A percentile compares a stretch with the other conserved stretches of the same genome.
phyloP scores from a whole-genome alignment of 352 stramenopile species.

The Pythium oligandrum region DNA sequence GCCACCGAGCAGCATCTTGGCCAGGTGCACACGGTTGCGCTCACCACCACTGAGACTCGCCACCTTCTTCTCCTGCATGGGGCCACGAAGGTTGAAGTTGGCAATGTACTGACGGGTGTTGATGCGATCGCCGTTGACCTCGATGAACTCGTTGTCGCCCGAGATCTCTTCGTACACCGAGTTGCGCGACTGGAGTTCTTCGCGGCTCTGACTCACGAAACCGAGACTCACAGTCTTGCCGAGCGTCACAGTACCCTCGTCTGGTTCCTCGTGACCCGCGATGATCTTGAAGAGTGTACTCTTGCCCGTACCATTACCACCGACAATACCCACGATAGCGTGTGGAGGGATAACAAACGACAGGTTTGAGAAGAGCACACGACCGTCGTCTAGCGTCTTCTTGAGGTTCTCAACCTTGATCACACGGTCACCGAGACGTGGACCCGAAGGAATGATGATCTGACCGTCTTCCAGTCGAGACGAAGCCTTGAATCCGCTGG shows the following conservation, averaged over 20 bases:
- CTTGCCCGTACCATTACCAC: constrained; percentile 97
- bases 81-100: constrained; percentile 78
- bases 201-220: constrained; percentile 74
- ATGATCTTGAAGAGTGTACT: constrained; percentile 96
- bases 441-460: constrained; percentile 91
- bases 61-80: constrained; percentile 84
- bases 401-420: constrained; percentile 74
- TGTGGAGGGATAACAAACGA: constrained; percentile 94
- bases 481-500: constrained; percentile 38
- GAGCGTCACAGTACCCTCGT: constrained; percentile 70
- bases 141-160: constrained; percentile 80
- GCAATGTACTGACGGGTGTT: constrained; percentile 85
- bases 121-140: constrained; percentile 68
- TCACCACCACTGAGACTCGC: constrained; percentile 73
- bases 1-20: constrained; percentile 78
- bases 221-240: constrained; percentile 78
- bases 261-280: constrained; percentile 85
- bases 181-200: constrained; percentile 55
- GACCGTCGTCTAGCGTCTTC: constrained; percentile 69
- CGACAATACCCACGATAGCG: constrained; percentile 96
- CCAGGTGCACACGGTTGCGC: constrained; percentile 81
- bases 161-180: constrained; percentile 86
- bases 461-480: constrained; percentile 74
- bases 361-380: constrained; percentile 91
- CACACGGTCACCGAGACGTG: constrained; percentile 92